phyloP scores from a whole-genome alignment of 208 protist species.

The Trypanosoma congolense region DNA sequence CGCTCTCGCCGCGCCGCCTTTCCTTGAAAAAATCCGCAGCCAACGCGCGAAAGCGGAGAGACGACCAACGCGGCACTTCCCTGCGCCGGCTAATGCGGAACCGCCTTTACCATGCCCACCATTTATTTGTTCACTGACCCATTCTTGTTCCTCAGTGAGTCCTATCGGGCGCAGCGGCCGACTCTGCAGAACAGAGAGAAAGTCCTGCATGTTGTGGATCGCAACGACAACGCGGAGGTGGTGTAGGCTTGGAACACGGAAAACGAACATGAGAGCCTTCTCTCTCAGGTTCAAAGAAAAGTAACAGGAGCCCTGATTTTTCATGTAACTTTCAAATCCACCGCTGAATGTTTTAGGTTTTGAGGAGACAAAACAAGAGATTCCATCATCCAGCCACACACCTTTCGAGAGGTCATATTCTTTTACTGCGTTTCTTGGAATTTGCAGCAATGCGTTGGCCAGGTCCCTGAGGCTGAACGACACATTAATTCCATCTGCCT shows the following conservation, averaged over 20 bases:
- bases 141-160: constrained; percentile 34
- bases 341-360: constrained; percentile 29
- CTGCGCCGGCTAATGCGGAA: not conserved
- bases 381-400: constrained; percentile 33
- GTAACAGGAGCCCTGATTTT: constrained; percentile 54
- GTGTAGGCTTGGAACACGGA: constrained; percentile 56
- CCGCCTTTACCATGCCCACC: constrained; percentile 5
- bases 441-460: constrained; percentile 41
- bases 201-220: constrained; percentile 64
- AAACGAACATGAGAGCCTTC: constrained; percentile 49
- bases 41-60: constrained; percentile 1
- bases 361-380: constrained; percentile 57
- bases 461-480: constrained; percentile 66
- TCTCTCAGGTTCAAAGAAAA: constrained; percentile 60
- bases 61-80: constrained; percentile 6
- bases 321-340: constrained; percentile 59
- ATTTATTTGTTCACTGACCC: constrained; percentile 31
- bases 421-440: constrained; percentile 24
- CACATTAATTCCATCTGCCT: constrained; percentile 49
- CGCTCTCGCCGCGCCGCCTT: not conserved
- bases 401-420: constrained; percentile 50
- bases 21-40: constrained; percentile 3
- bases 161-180: constrained; percentile 28
- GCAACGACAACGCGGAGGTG: constrained; percentile 62
- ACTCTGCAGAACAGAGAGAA: constrained; percentile 48